Evolutionary conservation across 2,329 filamentous ascomycete genomes (phyloP).

Genomic region (Calonectria hawksworthii): DNA sequence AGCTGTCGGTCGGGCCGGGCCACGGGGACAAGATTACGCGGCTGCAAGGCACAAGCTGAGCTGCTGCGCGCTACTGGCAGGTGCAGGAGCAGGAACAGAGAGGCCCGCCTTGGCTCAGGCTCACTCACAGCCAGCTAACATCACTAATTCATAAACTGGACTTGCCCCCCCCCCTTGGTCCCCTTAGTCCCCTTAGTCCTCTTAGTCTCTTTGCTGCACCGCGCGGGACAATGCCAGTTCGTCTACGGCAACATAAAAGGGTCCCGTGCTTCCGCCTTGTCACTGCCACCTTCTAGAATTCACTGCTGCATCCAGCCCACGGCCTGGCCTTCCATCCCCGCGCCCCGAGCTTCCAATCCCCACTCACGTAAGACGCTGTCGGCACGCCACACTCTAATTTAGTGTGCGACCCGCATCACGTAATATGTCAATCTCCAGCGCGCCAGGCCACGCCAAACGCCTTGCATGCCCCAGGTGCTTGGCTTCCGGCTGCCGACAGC

Average conservation of each 20-base stretch:
- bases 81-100: neutral
- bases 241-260: neutral
- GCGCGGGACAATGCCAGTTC: neutral
- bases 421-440: constrained; percentile 9
- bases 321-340: neutral
- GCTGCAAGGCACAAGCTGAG: constrained; percentile 8
- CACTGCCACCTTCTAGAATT: neutral
- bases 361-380: constrained; percentile 1
- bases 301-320: neutral
- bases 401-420: neutral
- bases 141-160: neutral
- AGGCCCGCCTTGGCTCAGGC: neutral
- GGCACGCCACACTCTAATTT: constrained; percentile 9
- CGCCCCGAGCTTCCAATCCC: neutral
- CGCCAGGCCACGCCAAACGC: neutral
- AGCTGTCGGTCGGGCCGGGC: neutral
- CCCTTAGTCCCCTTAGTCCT: no score
- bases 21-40: constrained; percentile 1
- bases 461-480: neutral
- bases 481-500: neutral
- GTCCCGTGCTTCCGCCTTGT: neutral
- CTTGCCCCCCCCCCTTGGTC: no score
- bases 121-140: neutral
- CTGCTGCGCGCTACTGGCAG: neutral
- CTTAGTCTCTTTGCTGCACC: neutral